Evolutionary conservation across 106 monocot species (phyloP).

Genomic region (Xerophyta viscosa): DNA sequence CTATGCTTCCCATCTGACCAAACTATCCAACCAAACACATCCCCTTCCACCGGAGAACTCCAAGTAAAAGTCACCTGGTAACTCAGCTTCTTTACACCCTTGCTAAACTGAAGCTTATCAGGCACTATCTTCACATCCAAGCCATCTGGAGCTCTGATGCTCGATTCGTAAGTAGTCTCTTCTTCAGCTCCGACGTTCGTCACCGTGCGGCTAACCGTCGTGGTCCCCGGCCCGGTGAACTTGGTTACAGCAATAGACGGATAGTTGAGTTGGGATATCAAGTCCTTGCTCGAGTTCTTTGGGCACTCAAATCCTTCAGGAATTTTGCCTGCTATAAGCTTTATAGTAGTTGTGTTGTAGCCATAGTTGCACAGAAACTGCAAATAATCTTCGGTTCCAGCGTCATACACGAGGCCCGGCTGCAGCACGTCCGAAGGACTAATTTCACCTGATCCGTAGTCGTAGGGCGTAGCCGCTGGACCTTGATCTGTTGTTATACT

Average conservation of each 20-base stretch:
- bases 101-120: constrained; percentile 52
- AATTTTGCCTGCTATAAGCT: constrained; percentile 23
- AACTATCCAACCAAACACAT: constrained; percentile 50
- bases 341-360: constrained; percentile 40
- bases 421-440: constrained; percentile 38
- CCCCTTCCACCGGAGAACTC: constrained; percentile 21
- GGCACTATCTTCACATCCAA: constrained; percentile 59
- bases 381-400: constrained; percentile 34
- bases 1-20: constrained; percentile 65
- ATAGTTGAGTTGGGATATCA: constrained; percentile 76
- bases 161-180: constrained; percentile 29
- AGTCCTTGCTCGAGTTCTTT: constrained; percentile 39
- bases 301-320: constrained; percentile 49
- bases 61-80: constrained; percentile 60
- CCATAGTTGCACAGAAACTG: constrained; percentile 82
- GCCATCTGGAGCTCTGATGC: constrained; percentile 38
- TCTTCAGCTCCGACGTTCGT: constrained; percentile 59
- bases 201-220: constrained; percentile 31
- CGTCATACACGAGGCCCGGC: constrained; percentile 65
- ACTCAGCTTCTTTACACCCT: constrained; percentile 26
- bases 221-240: constrained; percentile 16
- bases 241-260: constrained; percentile 54
- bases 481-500: constrained; percentile 37
- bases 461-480: constrained; percentile 50
- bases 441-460: constrained; percentile 67